Evolutionary conservation across 768 basidiomycete species (phyloP), one percentile per base, ranked within the genome.

Genomic region (Phaeotremella fagi): DNA sequence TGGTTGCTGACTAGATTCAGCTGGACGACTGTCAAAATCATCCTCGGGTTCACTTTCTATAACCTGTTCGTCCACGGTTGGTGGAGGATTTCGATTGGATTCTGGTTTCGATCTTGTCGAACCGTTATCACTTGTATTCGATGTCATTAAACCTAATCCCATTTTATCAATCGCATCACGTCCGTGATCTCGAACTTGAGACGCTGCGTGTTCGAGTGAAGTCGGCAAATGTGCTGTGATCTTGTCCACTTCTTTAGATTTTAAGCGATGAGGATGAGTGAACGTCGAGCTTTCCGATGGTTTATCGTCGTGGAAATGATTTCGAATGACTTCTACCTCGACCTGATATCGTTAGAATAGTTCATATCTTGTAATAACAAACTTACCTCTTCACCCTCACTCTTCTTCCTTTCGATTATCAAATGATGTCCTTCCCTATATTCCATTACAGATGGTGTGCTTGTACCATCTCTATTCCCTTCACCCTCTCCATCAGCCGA

Each of bases 371-470:
- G n/a, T n/a, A n/a, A n/a, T n/a, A n/a, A 16, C 14, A 27, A 15
- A 38, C 64, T 43, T 37, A 87, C 86, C 77, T 87, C 87, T 52
- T 82, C 82, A 22, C 83, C 84, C 3, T 81, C 80, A 1, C 80
- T 80, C 3, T 60, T 66, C 9, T 80, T 79, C 31, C 80, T 76
- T 66, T 90, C 88, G 26, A 88, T 76, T 41, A 90, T 70, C 27
- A 78, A 77, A 67, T 85, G 80, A 26, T 80, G 77, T 2, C 86
- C 86, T 66, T 90, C 87, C 65, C 79, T 78, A 83, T 86, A 90
- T 63, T 87, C 84, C 23, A 77, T 64, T 1, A 73, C 25, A 7
- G 69, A 61, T 3, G 73, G 71, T 5, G 72, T 74, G 45, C 56
- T 53, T 18, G 60, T 41, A 2, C 66, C 72, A 4, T 64, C 63